These are phyloP conservation scores for Xylaria sp. DNA, from an alignment of 2,329 filamentous ascomycete genomes.

Conservation along the genomic window DNA sequence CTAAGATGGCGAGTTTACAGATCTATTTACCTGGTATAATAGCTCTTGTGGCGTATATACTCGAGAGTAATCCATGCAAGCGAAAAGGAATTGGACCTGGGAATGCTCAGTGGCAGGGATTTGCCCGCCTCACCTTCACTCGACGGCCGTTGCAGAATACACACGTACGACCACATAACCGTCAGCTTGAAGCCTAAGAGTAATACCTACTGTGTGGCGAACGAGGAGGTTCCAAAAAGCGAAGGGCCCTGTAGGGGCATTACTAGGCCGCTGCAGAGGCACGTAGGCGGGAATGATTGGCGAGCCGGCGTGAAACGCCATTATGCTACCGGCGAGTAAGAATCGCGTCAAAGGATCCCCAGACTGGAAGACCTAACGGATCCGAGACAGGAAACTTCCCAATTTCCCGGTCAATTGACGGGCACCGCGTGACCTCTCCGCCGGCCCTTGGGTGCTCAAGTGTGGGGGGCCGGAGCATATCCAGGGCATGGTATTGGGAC, in stretches of 20 bases:
- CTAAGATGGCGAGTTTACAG: background rate
- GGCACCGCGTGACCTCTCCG: background rate
- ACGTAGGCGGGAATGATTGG: constrained; percentile 17
- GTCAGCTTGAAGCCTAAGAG: background rate
- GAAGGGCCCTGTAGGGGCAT: constrained; percentile 4
- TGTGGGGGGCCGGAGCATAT: too few relatives aligned
- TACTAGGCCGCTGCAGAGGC: constrained; percentile 16
- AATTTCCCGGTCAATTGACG: background rate
- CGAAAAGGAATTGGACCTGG: background rate
- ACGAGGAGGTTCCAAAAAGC: constrained; percentile 13
- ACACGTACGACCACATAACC: background rate
- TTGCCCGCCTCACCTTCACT: background rate
- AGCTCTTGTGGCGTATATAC: background rate
- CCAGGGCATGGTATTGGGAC: too few relatives aligned
- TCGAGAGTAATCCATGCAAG: background rate
- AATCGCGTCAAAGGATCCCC: background rate
- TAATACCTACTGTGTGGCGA: background rate
- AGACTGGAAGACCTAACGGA: constrained; percentile 11
- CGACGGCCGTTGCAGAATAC: background rate
- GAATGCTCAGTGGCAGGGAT: too few relatives aligned
- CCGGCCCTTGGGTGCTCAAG: too few relatives aligned
- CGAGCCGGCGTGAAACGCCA: constrained; percentile 5
- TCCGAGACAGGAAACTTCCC: background rate
- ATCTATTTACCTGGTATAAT: background rate
- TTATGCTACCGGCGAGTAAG: constrained; percentile 1